These are phyloP conservation scores for Astrephomene gubernaculifera DNA, from an alignment of 139 green algal species.

Conservation along the genomic window DNA sequence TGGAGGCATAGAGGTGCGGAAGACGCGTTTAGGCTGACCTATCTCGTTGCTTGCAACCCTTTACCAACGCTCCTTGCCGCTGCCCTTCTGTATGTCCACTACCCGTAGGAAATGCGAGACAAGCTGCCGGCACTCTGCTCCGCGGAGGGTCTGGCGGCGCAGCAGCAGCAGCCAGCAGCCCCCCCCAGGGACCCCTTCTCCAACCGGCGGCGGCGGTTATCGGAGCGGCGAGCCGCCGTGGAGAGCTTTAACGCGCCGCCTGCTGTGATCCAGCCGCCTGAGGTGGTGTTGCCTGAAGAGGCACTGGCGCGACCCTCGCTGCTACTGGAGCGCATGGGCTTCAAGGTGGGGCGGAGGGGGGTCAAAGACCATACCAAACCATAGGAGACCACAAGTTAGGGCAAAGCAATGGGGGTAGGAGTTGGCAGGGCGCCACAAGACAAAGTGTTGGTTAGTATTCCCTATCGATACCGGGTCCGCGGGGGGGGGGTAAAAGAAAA, in stretches of 20 bases:
- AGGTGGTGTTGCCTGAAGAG: constrained; percentile 4
- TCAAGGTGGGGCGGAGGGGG: constrained; percentile 21
- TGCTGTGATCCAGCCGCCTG: background rate
- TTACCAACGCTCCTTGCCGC: too few relatives aligned
- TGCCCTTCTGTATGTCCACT: too few relatives aligned
- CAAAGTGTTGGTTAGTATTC: too few relatives aligned
- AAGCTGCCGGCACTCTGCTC: background rate
- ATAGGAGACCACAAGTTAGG: too few relatives aligned
- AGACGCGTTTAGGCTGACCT: too few relatives aligned
- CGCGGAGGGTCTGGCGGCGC: background rate
- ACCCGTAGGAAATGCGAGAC: constrained; percentile 1
- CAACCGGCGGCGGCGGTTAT: background rate
- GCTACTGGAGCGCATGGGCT: constrained; percentile 17
- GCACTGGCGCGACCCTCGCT: background rate
- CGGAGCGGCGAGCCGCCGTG: constrained; percentile 13
- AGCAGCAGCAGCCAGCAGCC: background rate
- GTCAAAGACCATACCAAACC: too few relatives aligned
- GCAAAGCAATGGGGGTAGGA: too few relatives aligned
- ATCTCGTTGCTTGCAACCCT: too few relatives aligned
- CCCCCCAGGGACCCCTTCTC: background rate
- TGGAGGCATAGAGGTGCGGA: too few relatives aligned
- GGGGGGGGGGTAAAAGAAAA: too few relatives aligned
- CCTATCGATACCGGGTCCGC: too few relatives aligned
- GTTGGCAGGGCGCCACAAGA: too few relatives aligned
- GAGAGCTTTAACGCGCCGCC: background rate